A percentile compares a stretch with the other conserved stretches of the same genome.
phyloP scores from a whole-genome alignment of 2,329 filamentous ascomycete genomes.

The Aspergillus sclerotialis region DNA sequence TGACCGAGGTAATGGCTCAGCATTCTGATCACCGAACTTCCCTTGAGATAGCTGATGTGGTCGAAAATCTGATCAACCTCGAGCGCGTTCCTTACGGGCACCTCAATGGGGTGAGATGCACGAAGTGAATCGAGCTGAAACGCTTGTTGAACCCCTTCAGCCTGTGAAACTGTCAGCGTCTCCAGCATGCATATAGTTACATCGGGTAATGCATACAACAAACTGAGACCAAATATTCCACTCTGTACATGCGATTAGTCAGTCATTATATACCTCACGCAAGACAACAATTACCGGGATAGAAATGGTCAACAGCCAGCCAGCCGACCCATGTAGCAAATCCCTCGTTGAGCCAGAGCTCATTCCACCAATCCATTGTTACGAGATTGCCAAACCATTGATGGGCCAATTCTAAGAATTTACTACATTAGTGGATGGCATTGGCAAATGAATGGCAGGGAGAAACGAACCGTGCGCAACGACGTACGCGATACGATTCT shows the following conservation, averaged over 20 bases:
- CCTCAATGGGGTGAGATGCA: slow-evolving; percentile 91
- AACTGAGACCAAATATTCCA: slow-evolving; percentile 99
- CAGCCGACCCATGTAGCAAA: slow-evolving; percentile 99
- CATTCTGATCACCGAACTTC: slow-evolving; percentile 95
- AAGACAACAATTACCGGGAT: slow-evolving; percentile 53
- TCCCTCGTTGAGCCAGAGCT: slow-evolving; percentile 90
- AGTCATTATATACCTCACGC: slow-evolving; percentile 10
- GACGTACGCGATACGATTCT: slow-evolving; percentile 91
- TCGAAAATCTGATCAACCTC: slow-evolving; percentile 99
- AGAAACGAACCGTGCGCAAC: slow-evolving; percentile 65
- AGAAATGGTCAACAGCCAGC: slow-evolving; percentile 82
- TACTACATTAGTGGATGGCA: too few relatives aligned
- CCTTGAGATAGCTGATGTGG: slow-evolving; percentile 92
- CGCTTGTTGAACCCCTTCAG: slow-evolving; percentile 87
- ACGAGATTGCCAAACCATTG: slow-evolving; percentile 96
- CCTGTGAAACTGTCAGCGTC: slow-evolving; percentile 44
- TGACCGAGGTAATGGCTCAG: slow-evolving; percentile 81
- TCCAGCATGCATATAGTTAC: slow-evolving; percentile 36
- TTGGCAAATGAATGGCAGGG: background rate
- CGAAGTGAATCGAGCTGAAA: slow-evolving; percentile 85
- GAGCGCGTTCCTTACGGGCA: slow-evolving; percentile 84
- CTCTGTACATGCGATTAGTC: slow-evolving; percentile 50
- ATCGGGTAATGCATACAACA: slow-evolving; percentile 59
- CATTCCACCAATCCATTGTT: slow-evolving; percentile 96
- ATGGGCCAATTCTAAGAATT: slow-evolving; percentile 73